These are phyloP conservation scores for Silene uniflora DNA, from an alignment of 148 eudicot species.

Conservation along the genomic window DNA sequence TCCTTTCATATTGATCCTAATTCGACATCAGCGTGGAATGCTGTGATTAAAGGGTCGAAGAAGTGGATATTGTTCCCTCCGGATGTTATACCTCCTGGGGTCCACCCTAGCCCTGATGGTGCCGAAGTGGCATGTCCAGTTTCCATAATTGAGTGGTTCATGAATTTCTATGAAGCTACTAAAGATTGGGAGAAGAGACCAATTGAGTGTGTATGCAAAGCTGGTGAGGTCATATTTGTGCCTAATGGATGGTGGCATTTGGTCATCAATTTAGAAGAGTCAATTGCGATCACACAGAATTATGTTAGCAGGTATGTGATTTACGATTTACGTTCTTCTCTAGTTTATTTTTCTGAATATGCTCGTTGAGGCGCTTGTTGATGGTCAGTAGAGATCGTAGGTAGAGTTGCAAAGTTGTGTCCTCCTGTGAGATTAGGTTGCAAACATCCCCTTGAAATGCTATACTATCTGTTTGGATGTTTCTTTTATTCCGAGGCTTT, in stretches of 20 bases:
- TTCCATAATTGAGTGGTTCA: constrained; percentile 96
- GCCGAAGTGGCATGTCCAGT: constrained; percentile 96
- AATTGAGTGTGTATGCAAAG: constrained; percentile 87
- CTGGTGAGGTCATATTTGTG: constrained; percentile 92
- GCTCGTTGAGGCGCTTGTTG: neutral
- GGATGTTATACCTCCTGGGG: constrained; percentile 91
- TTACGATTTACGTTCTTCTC: neutral
- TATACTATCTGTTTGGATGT: neutral
- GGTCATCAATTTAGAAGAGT: constrained; percentile 92
- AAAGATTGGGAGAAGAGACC: constrained; percentile 79
- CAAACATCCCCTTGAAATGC: neutral
- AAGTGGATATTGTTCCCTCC: constrained; percentile 97
- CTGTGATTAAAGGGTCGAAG: constrained; percentile 89
- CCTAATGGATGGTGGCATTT: constrained; percentile 99
- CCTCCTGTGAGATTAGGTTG: neutral
- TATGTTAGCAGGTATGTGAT: constrained; percentile 83
- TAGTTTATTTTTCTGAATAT: neutral
- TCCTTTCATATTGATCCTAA: constrained; percentile 98
- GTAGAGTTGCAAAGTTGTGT: neutral
- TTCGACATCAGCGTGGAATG: constrained; percentile 99
- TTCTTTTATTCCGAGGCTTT: neutral
- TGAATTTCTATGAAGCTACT: constrained; percentile 84
- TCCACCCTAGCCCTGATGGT: constrained; percentile 96
- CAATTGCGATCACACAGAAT: constrained; percentile 96
- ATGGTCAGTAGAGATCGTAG: neutral